phyloP scores from a whole-genome alignment of 169 alveolate species.

The Ichthyophthirius multifiliis region DNA sequence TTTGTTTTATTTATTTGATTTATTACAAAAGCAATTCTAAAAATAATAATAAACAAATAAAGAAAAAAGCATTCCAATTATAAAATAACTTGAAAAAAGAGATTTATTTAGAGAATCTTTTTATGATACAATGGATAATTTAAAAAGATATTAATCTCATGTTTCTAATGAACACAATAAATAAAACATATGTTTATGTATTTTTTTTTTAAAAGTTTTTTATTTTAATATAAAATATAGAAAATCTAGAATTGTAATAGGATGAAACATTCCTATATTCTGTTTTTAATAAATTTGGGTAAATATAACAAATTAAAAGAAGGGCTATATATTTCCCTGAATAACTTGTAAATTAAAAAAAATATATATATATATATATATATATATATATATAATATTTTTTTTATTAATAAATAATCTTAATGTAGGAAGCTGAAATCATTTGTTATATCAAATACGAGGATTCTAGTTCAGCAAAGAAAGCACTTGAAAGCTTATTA shows the following conservation, averaged over 20 bases:
- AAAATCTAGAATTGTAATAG: neutral
- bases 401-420: no score
- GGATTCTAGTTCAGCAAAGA: neutral
- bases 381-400: neutral
- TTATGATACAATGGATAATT: neutral
- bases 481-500: neutral
- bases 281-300: neutral
- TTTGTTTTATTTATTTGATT: neutral
- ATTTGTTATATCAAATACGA: neutral
- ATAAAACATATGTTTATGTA: neutral
- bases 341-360: neutral
- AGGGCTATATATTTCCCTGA: constrained; percentile 4
- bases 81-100: neutral
- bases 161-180: neutral
- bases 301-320: neutral
- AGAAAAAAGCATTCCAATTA: no score
- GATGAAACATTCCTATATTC: neutral
- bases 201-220: neutral
- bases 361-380: neutral
- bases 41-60: no score
- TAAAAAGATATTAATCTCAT: constrained; percentile 4
- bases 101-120: neutral
- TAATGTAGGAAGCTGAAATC: neutral
- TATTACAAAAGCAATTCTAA: neutral
- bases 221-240: neutral